phyloP scores from a whole-genome alignment of 441 rosid species.

The Corymbia calophylla region DNA sequence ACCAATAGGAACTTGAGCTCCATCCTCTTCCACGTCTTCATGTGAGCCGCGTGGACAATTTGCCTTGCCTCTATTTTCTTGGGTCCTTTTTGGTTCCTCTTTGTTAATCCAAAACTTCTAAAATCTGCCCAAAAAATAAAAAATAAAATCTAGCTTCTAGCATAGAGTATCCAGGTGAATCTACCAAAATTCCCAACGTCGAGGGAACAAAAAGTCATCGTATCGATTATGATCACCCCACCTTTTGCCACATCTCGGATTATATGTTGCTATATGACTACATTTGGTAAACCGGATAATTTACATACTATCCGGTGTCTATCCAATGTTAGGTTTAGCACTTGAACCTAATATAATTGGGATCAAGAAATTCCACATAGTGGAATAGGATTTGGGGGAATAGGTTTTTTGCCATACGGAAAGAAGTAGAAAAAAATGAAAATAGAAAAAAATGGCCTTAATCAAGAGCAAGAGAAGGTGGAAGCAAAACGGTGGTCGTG shows the following conservation, averaged over 20 bases:
- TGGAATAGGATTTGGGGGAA: rapidly evolving
- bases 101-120: neutral
- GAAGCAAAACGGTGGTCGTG: too few species aligned
- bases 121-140: neutral
- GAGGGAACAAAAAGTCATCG: rapidly evolving
- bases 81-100: neutral
- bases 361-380: neutral
- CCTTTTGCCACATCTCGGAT: neutral
- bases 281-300: rapidly evolving
- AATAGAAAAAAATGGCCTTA: neutral
- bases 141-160: neutral
- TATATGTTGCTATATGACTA: neutral
- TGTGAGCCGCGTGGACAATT: neutral
- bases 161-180: neutral
- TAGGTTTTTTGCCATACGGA: neutral
- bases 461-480: neutral
- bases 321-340: rapidly evolving
- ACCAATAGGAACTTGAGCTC: slow-evolving; percentile 49
- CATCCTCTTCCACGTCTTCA: slow-evolving; percentile 11
- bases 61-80: neutral
- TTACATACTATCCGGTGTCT: rapidly evolving
- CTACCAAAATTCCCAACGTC: neutral
- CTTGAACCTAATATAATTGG: rapidly evolving
- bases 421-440: too few species aligned
- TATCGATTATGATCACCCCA: rapidly evolving